Evolutionary conservation across 1,139 yeast genomes (phyloP).

Genomic region (Candida labiduridarum): DNA sequence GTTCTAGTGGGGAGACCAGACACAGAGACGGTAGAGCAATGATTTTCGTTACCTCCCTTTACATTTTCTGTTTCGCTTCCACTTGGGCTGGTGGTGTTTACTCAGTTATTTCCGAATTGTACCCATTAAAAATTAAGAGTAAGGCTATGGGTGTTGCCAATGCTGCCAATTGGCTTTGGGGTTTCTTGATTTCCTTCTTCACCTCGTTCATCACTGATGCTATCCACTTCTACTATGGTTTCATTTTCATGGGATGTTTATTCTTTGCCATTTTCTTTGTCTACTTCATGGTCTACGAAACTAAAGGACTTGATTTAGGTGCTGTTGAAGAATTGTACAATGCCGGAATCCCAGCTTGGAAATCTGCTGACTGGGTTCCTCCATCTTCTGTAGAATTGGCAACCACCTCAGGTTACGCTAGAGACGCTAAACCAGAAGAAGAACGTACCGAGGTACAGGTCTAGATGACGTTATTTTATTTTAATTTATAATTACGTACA

Average conservation of each 20-base stretch:
- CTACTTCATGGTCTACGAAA: slow-evolving; percentile 58
- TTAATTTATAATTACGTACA: background rate
- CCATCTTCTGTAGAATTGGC: slow-evolving; percentile 36
- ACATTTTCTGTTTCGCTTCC: slow-evolving; percentile 80
- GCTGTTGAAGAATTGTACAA: slow-evolving; percentile 65
- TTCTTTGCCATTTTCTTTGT: slow-evolving; percentile 57
- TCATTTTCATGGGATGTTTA: slow-evolving; percentile 72
- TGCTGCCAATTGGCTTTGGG: slow-evolving; percentile 79
- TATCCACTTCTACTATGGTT: slow-evolving; percentile 59
- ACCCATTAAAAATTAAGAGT: slow-evolving; percentile 76
- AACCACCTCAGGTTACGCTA: slow-evolving; percentile 27
- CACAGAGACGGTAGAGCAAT: slow-evolving; percentile 65
- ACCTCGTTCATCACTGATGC: slow-evolving; percentile 66
- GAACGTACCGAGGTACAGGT: slow-evolving; percentile 21
- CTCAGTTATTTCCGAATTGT: slow-evolving; percentile 77
- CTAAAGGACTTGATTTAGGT: slow-evolving; percentile 64
- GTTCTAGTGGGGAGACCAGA: slow-evolving; percentile 36
- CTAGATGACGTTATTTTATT: background rate
- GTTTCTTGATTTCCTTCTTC: slow-evolving; percentile 74
- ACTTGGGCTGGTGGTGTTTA: slow-evolving; percentile 89
- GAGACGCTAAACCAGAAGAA: slow-evolving; percentile 24
- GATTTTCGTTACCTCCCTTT: slow-evolving; percentile 79
- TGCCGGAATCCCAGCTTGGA: slow-evolving; percentile 48
- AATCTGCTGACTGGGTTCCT: slow-evolving; percentile 49
- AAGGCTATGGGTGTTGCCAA: slow-evolving; percentile 78